Percentiles rank a stretch among this genome's conserved stretches.
Conservation (phyloP, 2,329 filamentous ascomycete genomes). For the Neophaeococcomyces mojaviensis region DNA sequence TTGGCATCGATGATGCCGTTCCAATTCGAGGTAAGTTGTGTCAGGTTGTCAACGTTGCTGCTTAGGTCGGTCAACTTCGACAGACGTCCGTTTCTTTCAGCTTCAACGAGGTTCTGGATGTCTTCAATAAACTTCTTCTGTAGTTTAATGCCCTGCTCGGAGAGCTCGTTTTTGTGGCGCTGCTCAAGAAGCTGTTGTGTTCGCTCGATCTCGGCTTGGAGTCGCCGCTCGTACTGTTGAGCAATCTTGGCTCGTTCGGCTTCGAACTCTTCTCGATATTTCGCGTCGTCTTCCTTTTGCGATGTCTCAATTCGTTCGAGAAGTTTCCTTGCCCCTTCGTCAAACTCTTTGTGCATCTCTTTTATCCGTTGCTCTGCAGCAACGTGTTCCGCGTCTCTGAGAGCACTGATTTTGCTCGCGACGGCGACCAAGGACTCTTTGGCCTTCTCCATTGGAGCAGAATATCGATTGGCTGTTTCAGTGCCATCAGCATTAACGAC, state of each 20-base stretch:
- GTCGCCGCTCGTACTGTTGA: slow-evolving; percentile 68
- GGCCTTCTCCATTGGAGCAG: slow-evolving; percentile 70
- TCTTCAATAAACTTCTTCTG: slow-evolving; percentile 77
- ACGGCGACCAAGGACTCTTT: slow-evolving; percentile 76
- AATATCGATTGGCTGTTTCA: slow-evolving; percentile 59
- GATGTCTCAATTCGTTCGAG: slow-evolving; percentile 77
- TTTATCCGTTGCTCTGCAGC: slow-evolving; percentile 69
- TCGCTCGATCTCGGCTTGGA: slow-evolving; percentile 70
- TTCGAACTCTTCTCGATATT: slow-evolving; percentile 84
- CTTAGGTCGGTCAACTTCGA: slow-evolving; percentile 78
- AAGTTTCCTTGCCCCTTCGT: slow-evolving; percentile 79
- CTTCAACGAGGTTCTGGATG: slow-evolving; percentile 74
- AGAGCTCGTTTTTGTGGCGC: slow-evolving; percentile 72
- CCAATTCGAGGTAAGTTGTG: slow-evolving; percentile 81
- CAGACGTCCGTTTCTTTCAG: slow-evolving; percentile 78
- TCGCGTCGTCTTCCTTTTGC: slow-evolving; percentile 70
- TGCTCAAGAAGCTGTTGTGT: slow-evolving; percentile 75
- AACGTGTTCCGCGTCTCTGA: slow-evolving; percentile 63
- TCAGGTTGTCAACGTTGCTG: slow-evolving; percentile 69
- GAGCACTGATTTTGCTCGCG: slow-evolving; percentile 64
- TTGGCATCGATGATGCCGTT: slow-evolving; percentile 84
- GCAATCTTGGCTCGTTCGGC: slow-evolving; percentile 74
- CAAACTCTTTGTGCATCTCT: slow-evolving; percentile 67
- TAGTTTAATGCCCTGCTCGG: slow-evolving; percentile 82
- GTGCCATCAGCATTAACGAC: slow-evolving; percentile 77